Base-by-base conservation (phyloP, 352 stramenopile species). In the Elongisporangium anandrum region DNA sequence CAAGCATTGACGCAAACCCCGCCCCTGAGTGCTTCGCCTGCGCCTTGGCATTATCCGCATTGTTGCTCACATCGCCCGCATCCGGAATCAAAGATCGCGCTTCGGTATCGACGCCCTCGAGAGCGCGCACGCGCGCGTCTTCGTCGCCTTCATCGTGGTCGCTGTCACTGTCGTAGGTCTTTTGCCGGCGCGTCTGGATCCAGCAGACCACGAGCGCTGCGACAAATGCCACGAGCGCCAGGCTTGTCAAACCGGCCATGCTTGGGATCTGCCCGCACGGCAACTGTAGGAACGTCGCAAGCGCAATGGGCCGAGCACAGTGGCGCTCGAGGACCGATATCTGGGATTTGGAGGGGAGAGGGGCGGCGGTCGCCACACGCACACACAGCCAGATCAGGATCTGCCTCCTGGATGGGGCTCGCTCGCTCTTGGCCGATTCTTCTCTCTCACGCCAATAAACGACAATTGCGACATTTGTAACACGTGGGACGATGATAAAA, bases 111-210 rank as follows among this genome's bases (percentile, higher is more conserved):
- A 41, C 29, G 9, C 29, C 29, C 29, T 41, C 29, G 29, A 41
- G 29, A 41, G 29, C 5, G 5, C 29, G 29, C 9, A 41, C 9
- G 29, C 29, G 29, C 29, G 29, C 29, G 29, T 41, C 29, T 41
- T 41, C 29, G 29, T 41, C 29, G 29, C 29, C 29, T 41, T 76
- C 66, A 9, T 76, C 68, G 49, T 69, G 60, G 58, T 56, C 64
- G 51, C 62, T 69, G 60, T 65, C 61, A 38, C 24, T 68, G 24
- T 63, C 58, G 7, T 47, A 20, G 20, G 29, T 55, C 5, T 48
- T 48, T 45, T 54, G 50, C 45, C 57, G 47, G 4, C 52, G 53
- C 16, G 53, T 22, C n/a, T 48, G 24, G 2, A 66, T 26, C 47
- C 67, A 26, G 38, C 60, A 59, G 62, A 66, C 20, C 53, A 52